phyloP scores from a whole-genome alignment of 768 basidiomycete genomes.

The Termitomyces sp. region DNA sequence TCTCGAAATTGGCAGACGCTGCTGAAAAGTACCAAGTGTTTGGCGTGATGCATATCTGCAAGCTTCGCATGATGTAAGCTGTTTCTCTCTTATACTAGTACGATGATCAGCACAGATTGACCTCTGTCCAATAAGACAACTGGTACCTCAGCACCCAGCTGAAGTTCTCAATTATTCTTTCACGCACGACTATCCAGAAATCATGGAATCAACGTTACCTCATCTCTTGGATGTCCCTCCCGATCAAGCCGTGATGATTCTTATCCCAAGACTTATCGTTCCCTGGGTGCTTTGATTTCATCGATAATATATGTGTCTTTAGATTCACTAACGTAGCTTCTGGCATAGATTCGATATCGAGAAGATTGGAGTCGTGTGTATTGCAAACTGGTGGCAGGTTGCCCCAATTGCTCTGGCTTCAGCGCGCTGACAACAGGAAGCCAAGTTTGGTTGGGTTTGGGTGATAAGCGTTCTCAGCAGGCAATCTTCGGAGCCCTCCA shows the following conservation, averaged over 20 bases:
- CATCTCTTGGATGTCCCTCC: background rate
- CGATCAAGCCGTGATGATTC: background rate
- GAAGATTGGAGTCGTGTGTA: background rate
- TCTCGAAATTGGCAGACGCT: background rate
- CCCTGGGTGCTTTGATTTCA: background rate
- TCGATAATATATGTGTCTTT: background rate
- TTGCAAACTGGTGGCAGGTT: background rate
- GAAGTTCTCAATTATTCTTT: background rate
- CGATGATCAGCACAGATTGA: background rate
- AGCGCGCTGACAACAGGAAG: too few relatives aligned
- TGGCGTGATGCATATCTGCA: background rate
- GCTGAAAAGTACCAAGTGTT: background rate
- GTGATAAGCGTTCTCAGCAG: background rate
- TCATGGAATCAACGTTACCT: background rate
- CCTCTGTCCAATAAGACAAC: background rate
- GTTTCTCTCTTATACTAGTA: background rate
- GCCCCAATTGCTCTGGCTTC: too few relatives aligned
- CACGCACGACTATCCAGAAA: background rate
- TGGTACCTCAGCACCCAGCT: background rate
- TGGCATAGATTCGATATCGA: background rate
- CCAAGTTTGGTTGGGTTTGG: background rate
- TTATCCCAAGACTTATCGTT: background rate
- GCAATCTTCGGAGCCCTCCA: background rate
- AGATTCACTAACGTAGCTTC: background rate
- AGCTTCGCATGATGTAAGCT: background rate